A percentile compares a stretch with the other conserved stretches of the same genome.
These are phyloP conservation scores for Lojkania enalia DNA, from an alignment of 2,329 filamentous ascomycete genomes.

Conservation along the genomic window DNA sequence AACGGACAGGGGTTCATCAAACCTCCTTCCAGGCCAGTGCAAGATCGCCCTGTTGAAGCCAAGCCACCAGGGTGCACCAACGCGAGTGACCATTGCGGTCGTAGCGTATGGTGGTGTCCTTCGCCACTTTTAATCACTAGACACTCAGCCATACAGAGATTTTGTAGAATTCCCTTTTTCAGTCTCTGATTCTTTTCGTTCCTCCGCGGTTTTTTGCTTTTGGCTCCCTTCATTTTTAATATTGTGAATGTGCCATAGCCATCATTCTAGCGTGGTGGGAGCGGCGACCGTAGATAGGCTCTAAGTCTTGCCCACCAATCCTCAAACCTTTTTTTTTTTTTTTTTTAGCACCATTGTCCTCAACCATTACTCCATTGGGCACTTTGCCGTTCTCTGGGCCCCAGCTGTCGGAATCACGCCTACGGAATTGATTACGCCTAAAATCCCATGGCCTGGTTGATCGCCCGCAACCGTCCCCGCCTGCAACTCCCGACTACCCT, in stretches of 20 bases:
- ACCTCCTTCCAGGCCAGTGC: slow-evolving; percentile 36
- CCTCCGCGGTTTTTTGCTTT: slow-evolving; percentile 35
- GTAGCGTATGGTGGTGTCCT: slow-evolving; percentile 33
- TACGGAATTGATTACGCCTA: slow-evolving; percentile 33
- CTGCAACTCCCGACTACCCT: slow-evolving; percentile 33
- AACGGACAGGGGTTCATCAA: slow-evolving; percentile 31
- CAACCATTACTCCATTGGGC: slow-evolving; percentile 23
- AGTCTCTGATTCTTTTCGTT: slow-evolving; percentile 36
- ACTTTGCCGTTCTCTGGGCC: slow-evolving; percentile 28
- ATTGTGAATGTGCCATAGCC: slow-evolving; percentile 32
- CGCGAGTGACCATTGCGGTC: slow-evolving; percentile 29
- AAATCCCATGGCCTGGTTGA: slow-evolving; percentile 39
- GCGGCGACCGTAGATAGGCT: slow-evolving; percentile 29
- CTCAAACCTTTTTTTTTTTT: no score
- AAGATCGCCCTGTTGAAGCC: slow-evolving; percentile 37
- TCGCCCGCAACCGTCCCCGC: slow-evolving; percentile 37
- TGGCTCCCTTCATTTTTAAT: slow-evolving; percentile 30
- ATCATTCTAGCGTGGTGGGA: slow-evolving; percentile 19
- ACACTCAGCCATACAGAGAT: slow-evolving; percentile 39
- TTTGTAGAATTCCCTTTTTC: slow-evolving; percentile 34
- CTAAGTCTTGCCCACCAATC: slow-evolving; percentile 29
- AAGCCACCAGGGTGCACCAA: slow-evolving; percentile 35
- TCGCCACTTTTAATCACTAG: slow-evolving; percentile 47
- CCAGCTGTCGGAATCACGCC: slow-evolving; percentile 30
- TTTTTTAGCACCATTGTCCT: slow-evolving; percentile 17